These are phyloP conservation scores for Astraeus odoratus DNA, from an alignment of 768 basidiomycete genomes.

Conservation along the genomic window DNA sequence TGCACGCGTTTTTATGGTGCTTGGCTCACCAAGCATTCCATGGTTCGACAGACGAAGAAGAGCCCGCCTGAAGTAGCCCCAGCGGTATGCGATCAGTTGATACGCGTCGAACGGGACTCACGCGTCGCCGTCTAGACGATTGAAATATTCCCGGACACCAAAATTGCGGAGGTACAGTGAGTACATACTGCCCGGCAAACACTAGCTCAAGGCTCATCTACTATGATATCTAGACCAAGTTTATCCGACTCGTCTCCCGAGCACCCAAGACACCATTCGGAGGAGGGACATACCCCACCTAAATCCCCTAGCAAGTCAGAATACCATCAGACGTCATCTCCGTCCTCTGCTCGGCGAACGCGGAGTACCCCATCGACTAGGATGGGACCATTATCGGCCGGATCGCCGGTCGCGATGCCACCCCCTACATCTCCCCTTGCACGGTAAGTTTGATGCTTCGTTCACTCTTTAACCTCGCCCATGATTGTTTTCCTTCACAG, in stretches of 20 bases:
- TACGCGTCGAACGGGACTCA: not conserved
- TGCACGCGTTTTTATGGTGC: conserved; percentile 4
- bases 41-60: conserved; percentile 3
- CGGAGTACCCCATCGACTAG: conserved; percentile 2
- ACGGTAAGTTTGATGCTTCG: not conserved
- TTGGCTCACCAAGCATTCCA: not conserved
- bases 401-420: not conserved
- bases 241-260: conserved; percentile 20
- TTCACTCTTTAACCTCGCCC: no score
- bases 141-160: conserved; percentile 9
- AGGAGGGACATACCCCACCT: conserved; percentile 6
- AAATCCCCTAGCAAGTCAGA: conserved; percentile 18
- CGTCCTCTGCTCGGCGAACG: conserved; percentile 1
- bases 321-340: conserved; percentile 15
- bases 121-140: conserved; percentile 1
- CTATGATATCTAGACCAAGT: conserved; percentile 8
- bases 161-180: conserved; percentile 29
- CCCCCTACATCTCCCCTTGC: not conserved
- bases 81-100: not conserved
- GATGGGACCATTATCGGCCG: not conserved
- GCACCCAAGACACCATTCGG: conserved; percentile 7
- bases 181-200: conserved; percentile 7
- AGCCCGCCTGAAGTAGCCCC: conserved; percentile 1
- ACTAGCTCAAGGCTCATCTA: not conserved
- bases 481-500: not conserved